Conservation (phyloP, 257 asterid genomes). For the Mitragyna speciosa region DNA sequence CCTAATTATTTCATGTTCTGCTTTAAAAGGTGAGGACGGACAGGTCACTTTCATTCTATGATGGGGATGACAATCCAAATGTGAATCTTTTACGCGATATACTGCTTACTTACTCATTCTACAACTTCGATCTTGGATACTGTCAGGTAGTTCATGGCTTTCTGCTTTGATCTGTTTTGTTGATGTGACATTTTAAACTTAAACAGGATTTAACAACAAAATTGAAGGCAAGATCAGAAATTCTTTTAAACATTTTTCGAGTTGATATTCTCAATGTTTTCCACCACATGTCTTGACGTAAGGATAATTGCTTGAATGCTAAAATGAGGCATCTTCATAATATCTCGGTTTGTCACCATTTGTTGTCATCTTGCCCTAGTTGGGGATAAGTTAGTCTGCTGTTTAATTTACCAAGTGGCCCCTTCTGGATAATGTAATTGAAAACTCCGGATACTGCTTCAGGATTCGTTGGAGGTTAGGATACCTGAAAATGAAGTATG, state of each 20-base stretch:
- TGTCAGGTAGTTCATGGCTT: slow-evolving; percentile 67
- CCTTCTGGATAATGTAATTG: neutral
- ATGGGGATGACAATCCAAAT: slow-evolving; percentile 95
- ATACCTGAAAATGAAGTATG: neutral
- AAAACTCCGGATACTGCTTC: neutral
- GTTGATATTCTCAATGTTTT: neutral
- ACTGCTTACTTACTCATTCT: slow-evolving; percentile 91
- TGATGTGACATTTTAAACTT: neutral
- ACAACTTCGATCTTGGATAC: slow-evolving; percentile 98
- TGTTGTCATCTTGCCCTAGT: neutral
- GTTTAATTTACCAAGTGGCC: neutral
- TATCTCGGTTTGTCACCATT: neutral
- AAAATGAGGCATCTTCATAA: neutral
- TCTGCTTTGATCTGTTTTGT: neutral
- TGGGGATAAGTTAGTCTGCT: too few relatives aligned
- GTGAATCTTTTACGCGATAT: slow-evolving; percentile 83
- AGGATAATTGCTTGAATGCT: neutral
- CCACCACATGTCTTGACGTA: neutral
- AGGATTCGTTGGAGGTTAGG: neutral
- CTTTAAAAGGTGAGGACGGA: slow-evolving; percentile 94
- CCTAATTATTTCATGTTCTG: slow-evolving; percentile 1
- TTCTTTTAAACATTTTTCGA: neutral
- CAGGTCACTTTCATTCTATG: slow-evolving; percentile 76
- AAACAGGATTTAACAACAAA: neutral
- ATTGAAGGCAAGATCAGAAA: neutral